Evolutionary conservation across 345 rosid species (phyloP), one percentile per base, ranked within the genome.

Genomic region (Corymbia maculata): DNA sequence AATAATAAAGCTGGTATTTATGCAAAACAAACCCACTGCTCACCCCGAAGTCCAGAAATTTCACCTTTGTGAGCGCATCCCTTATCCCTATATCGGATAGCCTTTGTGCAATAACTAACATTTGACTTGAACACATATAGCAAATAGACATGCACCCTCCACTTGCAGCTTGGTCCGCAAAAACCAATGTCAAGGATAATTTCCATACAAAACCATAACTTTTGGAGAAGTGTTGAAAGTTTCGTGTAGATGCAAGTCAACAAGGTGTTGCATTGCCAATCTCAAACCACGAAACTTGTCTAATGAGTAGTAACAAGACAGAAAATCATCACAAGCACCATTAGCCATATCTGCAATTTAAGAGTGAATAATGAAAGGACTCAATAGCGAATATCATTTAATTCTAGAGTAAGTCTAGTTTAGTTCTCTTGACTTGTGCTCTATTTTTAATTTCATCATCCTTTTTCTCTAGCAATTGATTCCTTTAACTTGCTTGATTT

Each of bases 51-150:
- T 86, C 52, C 86, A 32, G 42, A 87, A 93, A 90, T 61, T 88
- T 92, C 89, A 96, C 99, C 92, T 95, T 95, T 11, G 97, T 89
- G 88, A 97, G 96, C 49, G 90, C 91, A 93, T 92, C 92, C 13
- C 91, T 86, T 85, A 95, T 97, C 70, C 94, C 94, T 42, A 89
- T 90, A 61, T 94, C 93, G 85, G 94, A 53, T 9, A 53, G 59
- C 26, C 59, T 53, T 53, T 21, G 26, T 53, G 59, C 26, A 53
- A 53, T 53, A 21, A 53, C 59, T 10, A 53, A 53, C 59, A 53
- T 53, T 53, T 53, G 59, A 21, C 59, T 53, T 53, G 24, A 53
- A 53, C 26, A 53, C 4, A 53, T 53, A 53, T 3, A 53, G 19
- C 59, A 53, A 53, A 53, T 19, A 53, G 59, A 53, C 26, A 4